Evolutionary conservation across 2,329 filamentous ascomycete species (phyloP).

Genomic region (Phyllosticta citrichinensis): DNA sequence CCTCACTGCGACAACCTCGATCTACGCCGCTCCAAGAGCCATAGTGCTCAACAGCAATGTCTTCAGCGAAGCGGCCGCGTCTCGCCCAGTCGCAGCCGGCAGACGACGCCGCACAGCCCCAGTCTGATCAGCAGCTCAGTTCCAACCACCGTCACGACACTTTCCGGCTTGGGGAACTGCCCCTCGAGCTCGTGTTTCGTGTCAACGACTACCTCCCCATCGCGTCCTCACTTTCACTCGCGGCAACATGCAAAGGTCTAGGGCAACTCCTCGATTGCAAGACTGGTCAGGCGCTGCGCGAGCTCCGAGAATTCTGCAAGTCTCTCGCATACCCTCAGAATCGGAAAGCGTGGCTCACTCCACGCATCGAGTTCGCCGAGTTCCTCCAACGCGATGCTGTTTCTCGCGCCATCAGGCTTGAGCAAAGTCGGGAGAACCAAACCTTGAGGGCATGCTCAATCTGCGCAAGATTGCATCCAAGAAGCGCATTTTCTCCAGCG

Average conservation of each 20-base stretch:
- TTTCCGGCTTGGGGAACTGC: not conserved
- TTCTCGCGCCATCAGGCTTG: not conserved
- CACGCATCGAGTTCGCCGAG: not conserved
- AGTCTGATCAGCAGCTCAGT: not conserved
- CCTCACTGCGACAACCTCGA: no score
- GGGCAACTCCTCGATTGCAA: not conserved
- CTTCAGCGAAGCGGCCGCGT: no score
- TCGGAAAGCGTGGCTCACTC: no score
- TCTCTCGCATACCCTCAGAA: no score
- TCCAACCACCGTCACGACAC: not conserved
- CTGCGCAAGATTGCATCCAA: not conserved
- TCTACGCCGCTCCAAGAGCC: no score
- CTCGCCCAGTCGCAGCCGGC: no score
- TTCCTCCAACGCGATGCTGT: not conserved
- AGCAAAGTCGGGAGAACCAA: not conserved
- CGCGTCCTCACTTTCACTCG: not conserved
- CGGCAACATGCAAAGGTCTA: not conserved
- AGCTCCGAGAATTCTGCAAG: no score
- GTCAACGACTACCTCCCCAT: not conserved
- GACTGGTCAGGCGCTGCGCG: no score
- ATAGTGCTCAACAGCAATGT: no score
- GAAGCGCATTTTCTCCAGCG: no score
- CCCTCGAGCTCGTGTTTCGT: not conserved
- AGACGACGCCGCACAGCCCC: not conserved
- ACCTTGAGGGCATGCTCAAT: not conserved